These are phyloP conservation scores for Coemansia guatemalensis DNA, from an alignment of 192 early-diverging fungal species.

Conservation along the genomic window DNA sequence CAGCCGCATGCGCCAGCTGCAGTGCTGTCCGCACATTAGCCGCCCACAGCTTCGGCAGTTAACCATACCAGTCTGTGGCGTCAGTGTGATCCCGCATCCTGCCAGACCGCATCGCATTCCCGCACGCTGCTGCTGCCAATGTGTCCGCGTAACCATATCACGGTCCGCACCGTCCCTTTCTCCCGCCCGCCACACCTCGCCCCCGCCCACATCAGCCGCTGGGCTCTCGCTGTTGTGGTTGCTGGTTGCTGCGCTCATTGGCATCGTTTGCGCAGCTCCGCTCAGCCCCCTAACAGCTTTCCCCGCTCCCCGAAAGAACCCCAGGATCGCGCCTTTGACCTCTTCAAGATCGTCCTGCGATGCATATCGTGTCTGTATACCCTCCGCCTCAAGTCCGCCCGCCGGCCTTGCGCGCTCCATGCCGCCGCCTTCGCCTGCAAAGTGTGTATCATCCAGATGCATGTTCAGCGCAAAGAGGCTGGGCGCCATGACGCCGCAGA, in stretches of 20 bases:
- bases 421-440: slow-evolving; percentile 13
- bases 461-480: slow-evolving; percentile 44
- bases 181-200: slow-evolving; percentile 8
- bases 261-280: background rate
- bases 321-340: slow-evolving; percentile 35
- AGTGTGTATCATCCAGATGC: slow-evolving; percentile 51
- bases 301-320: slow-evolving; percentile 44
- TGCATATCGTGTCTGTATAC: slow-evolving; percentile 13
- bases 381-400: background rate
- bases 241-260: slow-evolving; percentile 1
- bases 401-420: background rate
- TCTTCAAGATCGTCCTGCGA: slow-evolving; percentile 41
- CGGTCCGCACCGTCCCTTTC: slow-evolving; percentile 28
- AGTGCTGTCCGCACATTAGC: slow-evolving; percentile 63
- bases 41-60: slow-evolving; percentile 60
- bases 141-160: slow-evolving; percentile 24
- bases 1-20: slow-evolving; percentile 58
- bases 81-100: slow-evolving; percentile 17
- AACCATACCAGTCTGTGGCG: background rate
- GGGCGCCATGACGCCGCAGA: slow-evolving; percentile 52
- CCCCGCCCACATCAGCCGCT: background rate
- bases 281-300: slow-evolving; percentile 34
- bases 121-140: slow-evolving; percentile 29
- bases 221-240: background rate
- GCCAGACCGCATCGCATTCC: slow-evolving; percentile 27